Base-by-base conservation (phyloP, 2,329 filamentous ascomycete species). In the Rhexocercosporidium sp. region DNA sequence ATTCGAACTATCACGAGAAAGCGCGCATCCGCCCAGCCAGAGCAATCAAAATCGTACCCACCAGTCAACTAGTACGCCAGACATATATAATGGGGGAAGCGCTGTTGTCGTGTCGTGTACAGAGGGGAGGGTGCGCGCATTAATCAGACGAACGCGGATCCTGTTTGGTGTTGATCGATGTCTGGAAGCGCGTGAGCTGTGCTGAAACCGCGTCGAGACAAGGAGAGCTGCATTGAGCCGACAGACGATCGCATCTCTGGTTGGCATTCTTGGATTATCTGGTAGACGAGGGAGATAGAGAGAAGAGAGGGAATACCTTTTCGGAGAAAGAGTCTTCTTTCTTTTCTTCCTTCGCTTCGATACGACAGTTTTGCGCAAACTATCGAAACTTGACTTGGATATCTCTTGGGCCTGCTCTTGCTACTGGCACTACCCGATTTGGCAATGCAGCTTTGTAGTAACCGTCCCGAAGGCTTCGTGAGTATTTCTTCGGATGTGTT, bases 381-480 rank as follows among this genome's bases (percentile, higher is more conserved):
- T 14, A 57, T 20, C 27, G 37, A n/a, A 44, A 27, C 9, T 47
- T 29, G 8, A 34, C 29, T 51, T 62, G 44, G 46, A 56, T 56
- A 54, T 41, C 16, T 9, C 11, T 22, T 8, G n/a, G 4, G 6
- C 5, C n/a, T 12, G 18, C 20, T 20, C 34, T 29, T 29, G 39
- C 27, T 53, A 31, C 9, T 31, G 27, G n/a, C 11, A 7, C 7
- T 22, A 29, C 25, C 29, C 31, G 56, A 25, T 31, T 41, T 31
- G 9, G 51, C 20, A 34, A 65, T 65, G 64, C 56, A 51, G n/a
- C 63, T 65, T 44, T 65, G 64, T 57, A 59, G 44, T 18, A 61
- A 65, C 27, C 64, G 64, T 31, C 56, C 22, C 22, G 64, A 65
- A 47, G 64, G 64, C 64, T 65, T 65, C 57, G 64, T 65, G 44